Conservation (phyloP, 2,329 filamentous ascomycete species). For the Macroventuria anomochaeta region DNA sequence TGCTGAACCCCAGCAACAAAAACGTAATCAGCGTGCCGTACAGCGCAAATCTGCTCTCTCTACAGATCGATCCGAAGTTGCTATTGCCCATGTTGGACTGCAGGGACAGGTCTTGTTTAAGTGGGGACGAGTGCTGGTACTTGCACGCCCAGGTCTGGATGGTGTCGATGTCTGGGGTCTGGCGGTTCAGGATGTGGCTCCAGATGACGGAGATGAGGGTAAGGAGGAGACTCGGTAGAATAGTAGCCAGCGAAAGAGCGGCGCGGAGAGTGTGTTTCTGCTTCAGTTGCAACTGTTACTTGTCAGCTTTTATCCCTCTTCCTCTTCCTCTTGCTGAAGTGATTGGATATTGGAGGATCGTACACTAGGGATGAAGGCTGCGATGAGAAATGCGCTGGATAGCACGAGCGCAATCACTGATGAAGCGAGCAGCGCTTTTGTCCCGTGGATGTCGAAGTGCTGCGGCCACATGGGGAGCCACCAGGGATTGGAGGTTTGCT, state of each 20-base stretch:
- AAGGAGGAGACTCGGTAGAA: constrained; percentile 48
- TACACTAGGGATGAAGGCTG: constrained; percentile 46
- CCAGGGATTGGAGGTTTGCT: constrained; percentile 54
- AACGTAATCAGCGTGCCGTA: constrained; percentile 53
- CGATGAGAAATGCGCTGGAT: constrained; percentile 45
- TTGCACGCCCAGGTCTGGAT: constrained; percentile 52
- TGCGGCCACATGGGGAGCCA: constrained; percentile 57
- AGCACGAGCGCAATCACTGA: constrained; percentile 48
- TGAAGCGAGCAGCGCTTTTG: constrained; percentile 51
- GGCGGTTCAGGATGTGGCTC: constrained; percentile 47
- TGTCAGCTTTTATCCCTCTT: constrained; percentile 11
- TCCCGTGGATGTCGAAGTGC: constrained; percentile 55
- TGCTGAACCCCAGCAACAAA: constrained; percentile 45
- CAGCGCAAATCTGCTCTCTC: constrained; percentile 54
- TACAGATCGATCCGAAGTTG: constrained; percentile 50
- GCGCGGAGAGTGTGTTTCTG: constrained; percentile 49
- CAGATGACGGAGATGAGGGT: constrained; percentile 52
- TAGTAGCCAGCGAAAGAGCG: constrained; percentile 45
- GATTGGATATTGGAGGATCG: constrained; percentile 1
- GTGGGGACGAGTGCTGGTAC: constrained; percentile 38
- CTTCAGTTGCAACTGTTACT: constrained; percentile 38
- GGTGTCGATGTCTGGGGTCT: constrained; percentile 43
- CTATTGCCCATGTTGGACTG: constrained; percentile 42
- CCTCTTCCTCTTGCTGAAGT: too few relatives aligned
- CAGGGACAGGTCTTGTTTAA: constrained; percentile 32